phyloP scores from a whole-genome alignment of 129 eudicot genomes.

The Flaveria ramosissima region DNA sequence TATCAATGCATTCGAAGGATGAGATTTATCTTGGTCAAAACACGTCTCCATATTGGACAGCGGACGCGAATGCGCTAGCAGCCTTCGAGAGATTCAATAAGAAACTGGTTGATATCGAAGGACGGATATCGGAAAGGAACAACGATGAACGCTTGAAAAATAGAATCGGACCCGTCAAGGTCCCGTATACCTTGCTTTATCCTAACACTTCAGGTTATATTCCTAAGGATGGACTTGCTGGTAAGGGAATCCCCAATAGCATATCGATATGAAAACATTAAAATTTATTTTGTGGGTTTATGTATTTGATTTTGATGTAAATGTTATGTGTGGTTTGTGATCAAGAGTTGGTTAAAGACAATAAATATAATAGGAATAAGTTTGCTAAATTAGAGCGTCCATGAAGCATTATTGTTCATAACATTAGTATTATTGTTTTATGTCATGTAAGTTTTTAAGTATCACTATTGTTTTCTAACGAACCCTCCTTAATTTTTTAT shows the following conservation, averaged over 20 bases:
- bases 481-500: too few species aligned
- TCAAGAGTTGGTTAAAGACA: too few species aligned
- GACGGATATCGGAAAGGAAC: slow-evolving; percentile 39
- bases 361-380: too few species aligned
- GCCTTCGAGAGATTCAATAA: slow-evolving; percentile 44
- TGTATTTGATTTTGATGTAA: too few species aligned
- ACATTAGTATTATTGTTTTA: too few species aligned
- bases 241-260: slow-evolving; percentile 55
- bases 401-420: too few species aligned
- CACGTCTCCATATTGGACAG: slow-evolving; percentile 50
- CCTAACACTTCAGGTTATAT: slow-evolving; percentile 49
- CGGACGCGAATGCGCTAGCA: slow-evolving; percentile 38
- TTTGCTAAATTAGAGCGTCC: too few species aligned
- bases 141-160: slow-evolving; percentile 37
- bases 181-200: slow-evolving; percentile 43
- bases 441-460: too few species aligned
- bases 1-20: slow-evolving; percentile 55
- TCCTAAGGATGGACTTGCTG: slow-evolving; percentile 46
- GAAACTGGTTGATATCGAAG: slow-evolving; percentile 46
- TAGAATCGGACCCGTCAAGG: slow-evolving; percentile 45
- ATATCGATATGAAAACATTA: slow-evolving; percentile 30
- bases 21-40: slow-evolving; percentile 63
- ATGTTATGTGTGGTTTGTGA: too few species aligned
- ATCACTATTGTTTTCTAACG: too few species aligned
- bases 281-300: too few species aligned